phyloP scores from a whole-genome alignment of 352 stramenopile genomes.

The Globisporangium yorkense region DNA sequence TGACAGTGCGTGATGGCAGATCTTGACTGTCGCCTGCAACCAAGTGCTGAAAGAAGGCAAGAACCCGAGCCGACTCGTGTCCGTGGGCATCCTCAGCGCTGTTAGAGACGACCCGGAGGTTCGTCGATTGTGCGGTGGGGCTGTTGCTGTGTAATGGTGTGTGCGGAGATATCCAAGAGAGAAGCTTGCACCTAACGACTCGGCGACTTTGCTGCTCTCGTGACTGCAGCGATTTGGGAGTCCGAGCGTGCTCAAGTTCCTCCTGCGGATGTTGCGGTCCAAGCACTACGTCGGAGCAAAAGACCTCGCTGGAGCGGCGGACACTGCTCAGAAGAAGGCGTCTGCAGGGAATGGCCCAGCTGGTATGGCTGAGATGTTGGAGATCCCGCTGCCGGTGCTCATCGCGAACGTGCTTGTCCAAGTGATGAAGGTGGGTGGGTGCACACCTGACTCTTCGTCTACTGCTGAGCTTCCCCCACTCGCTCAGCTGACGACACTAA shows the following conservation, averaged over 20 bases:
- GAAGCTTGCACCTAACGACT: neutral
- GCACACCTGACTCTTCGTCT: neutral
- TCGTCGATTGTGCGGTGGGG: neutral
- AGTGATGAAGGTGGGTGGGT: slow-evolving; percentile 44
- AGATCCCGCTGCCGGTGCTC: slow-evolving; percentile 66
- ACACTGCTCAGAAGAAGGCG: slow-evolving; percentile 21
- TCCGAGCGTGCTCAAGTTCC: slow-evolving; percentile 63
- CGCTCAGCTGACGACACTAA: neutral
- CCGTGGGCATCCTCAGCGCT: slow-evolving; percentile 47
- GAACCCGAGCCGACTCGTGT: slow-evolving; percentile 47
- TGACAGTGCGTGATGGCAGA: slow-evolving; percentile 12
- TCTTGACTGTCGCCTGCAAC: slow-evolving; percentile 44
- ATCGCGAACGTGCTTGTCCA: slow-evolving; percentile 65
- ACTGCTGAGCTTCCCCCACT: neutral
- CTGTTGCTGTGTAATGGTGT: neutral
- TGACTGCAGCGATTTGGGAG: slow-evolving; percentile 36
- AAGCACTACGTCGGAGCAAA: slow-evolving; percentile 69
- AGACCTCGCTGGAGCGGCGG: slow-evolving; percentile 13
- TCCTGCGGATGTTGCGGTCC: slow-evolving; percentile 70
- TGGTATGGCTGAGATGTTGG: slow-evolving; percentile 23
- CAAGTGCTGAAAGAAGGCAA: slow-evolving; percentile 53
- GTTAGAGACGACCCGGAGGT: slow-evolving; percentile 54
- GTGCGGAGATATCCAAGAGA: neutral
- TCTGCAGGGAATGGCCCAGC: neutral
- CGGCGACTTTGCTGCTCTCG: neutral